phyloP scores from a whole-genome alignment of 768 basidiomycete genomes.

The Tylopilus felleus region DNA sequence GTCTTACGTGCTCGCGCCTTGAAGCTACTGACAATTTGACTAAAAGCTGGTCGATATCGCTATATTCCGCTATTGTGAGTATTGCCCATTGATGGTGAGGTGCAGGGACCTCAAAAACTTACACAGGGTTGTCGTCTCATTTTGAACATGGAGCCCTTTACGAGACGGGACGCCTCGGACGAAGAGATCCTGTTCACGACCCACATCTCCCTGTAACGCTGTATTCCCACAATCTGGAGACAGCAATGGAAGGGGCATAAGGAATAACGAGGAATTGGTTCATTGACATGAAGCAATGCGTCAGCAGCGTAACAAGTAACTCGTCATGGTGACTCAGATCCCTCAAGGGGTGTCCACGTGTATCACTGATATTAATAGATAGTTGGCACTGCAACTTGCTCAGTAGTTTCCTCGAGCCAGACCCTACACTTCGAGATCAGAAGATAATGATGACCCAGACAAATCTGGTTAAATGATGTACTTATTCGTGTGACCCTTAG shows the following conservation, averaged over 20 bases:
- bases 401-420: not conserved
- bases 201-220: slow-evolving; percentile 3
- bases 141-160: slow-evolving; percentile 23
- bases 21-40: not conserved
- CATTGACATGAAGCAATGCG: not conserved
- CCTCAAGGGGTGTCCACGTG: not conserved
- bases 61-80: slow-evolving; percentile 18
- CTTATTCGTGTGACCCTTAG: not conserved
- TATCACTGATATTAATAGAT: not conserved
- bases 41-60: slow-evolving; percentile 15
- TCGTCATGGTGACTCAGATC: not conserved
- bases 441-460: not conserved
- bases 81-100: not conserved
- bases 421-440: not conserved
- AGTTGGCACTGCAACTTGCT: not conserved
- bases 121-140: slow-evolving; percentile 23
- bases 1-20: not conserved
- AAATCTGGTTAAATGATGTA: not conserved
- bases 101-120: not conserved
- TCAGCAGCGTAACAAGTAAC: not conserved
- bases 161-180: not conserved
- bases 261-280: not conserved
- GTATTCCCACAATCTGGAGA: not conserved
- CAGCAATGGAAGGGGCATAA: not conserved
- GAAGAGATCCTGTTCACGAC: slow-evolving; percentile 12